Evolutionary conservation across 768 basidiomycete species (phyloP), one percentile per base, ranked within the genome.

Genomic region (Lentinula raphanica): DNA sequence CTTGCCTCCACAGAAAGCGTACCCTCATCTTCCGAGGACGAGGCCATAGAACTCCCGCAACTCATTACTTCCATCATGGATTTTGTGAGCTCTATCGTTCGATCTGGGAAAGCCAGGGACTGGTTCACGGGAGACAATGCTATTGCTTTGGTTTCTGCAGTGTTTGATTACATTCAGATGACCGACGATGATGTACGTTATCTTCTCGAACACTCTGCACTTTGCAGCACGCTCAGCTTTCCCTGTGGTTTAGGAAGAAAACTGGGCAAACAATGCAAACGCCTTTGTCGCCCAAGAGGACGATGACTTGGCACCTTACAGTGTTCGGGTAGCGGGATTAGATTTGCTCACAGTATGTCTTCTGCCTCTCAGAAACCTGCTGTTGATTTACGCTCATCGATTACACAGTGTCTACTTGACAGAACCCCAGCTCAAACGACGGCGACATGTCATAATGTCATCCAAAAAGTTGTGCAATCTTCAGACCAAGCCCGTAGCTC

Each of bases 251-350:
- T 60, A 98, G 94, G 94, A 94, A 67, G 92, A 94, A 29, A 88
- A 84, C 15, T 98, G 96, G 96, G 82, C 85, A 2, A 83, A 79
- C 54, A 90, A 97, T 64, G 86, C 92, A 3, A 98, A 98, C 63
- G 84, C 88, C 3, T 98, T 98, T 66, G 86, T 98, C 29, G 88
- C 89, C 25, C 93, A 98, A 67, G 95, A 98, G 66, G 93, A 97
- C 55, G 96, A 98, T 60, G 94, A 96, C 60, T 86, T 86, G 1
- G 84, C 90, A 54, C 68, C 79, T 1, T 95, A 94, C 67, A 91
- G 90, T 56, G 80, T 93, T 32, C 81, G 97, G 35, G 82, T 92
- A 2, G 89, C 92, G 3, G 87, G 87, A 3, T 87, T 94, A 64
- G 96, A 98, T 66, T 72, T 98, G 35, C 72, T 96, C 51, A 79